Evolutionary conservation across 2,329 filamentous ascomycete genomes (phyloP), one percentile per base, ranked within the genome.

Genomic region (Albophoma yamanashiensis): DNA sequence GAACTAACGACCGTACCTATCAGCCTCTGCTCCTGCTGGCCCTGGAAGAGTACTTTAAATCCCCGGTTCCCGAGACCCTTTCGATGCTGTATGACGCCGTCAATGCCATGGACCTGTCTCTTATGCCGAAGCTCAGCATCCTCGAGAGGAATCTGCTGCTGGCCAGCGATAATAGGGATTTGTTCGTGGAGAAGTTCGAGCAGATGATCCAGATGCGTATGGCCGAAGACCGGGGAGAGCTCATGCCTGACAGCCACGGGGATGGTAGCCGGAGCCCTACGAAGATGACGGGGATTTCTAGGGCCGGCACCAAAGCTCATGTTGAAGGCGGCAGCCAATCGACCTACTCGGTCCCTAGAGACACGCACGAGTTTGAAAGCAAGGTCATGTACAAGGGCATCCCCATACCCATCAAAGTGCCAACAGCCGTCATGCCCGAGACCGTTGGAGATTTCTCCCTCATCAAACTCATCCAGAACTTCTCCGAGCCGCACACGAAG

Each of bases 141-240:
- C 82, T 97, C 9, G 94, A 99, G 74, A 84, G 89, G 57, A 87
- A 91, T 66, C 87, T 99, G 59, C 75, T 99, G 34, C 91, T 96
- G 71, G 87, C 90, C 11, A 96, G 89, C 70, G 92, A 97, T 67
- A 92, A 92, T 67, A 96, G 95, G 71, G 94, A 99, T 71, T 85
- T 99, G 67, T 99, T 99, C 70, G 84, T 97, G 39, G 94, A 99
- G 71, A 99, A 97, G 71, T 99, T 99, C 67, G 92, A 97, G 73
- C 86, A 89, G 64, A 96, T 97, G 87, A 89, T 96, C 60, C 85
- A 92, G 65, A 89, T 90, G 75, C 86, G 91, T 50, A 86, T 91
- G 73, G 82, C 82, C 15, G 85, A 91, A 63, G 89, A 86, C 64
- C 75, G 77, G 55, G 76, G 75, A 22, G 78, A 77, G 25, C 71